Percentiles rank a stretch among this genome's conserved stretches.
Evolutionary conservation across 2,329 filamentous ascomycete species (phyloP).

Genomic region (Fusarium secorum): DNA sequence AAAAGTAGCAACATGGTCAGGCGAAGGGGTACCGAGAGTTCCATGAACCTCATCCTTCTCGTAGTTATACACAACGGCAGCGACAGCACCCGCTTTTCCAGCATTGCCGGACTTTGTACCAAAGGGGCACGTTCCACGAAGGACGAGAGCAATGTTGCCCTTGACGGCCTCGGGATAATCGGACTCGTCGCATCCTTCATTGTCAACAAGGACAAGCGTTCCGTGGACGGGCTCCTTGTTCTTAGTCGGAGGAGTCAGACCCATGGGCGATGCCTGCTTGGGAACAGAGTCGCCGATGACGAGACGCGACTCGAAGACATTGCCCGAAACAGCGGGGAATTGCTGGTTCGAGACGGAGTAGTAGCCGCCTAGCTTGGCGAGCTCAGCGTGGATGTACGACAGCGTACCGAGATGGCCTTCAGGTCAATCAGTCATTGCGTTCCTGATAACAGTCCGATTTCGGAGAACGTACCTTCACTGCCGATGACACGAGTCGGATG

Average conservation of each 20-base stretch:
- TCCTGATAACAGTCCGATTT: neutral
- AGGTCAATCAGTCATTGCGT: constrained; percentile 9
- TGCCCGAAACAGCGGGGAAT: constrained; percentile 69
- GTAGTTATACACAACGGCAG: constrained; percentile 79
- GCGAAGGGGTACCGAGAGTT: constrained; percentile 69
- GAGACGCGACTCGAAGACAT: constrained; percentile 65
- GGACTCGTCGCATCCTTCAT: constrained; percentile 67
- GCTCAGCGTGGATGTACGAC: constrained; percentile 65
- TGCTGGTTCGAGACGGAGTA: constrained; percentile 69
- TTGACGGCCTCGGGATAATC: constrained; percentile 68
- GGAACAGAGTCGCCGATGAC: constrained; percentile 62
- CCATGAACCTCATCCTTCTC: constrained; percentile 68
- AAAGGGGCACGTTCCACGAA: constrained; percentile 75
- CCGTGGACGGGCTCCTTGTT: constrained; percentile 66
- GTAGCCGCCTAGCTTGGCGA: constrained; percentile 65
- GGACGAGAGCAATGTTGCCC: constrained; percentile 74
- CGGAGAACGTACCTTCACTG: constrained; percentile 59
- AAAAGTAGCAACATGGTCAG: constrained; percentile 72
- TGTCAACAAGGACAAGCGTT: constrained; percentile 65
- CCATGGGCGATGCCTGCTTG: constrained; percentile 63
- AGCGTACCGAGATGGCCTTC: constrained; percentile 70
- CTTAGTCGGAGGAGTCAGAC: constrained; percentile 71
- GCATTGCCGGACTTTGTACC: constrained; percentile 74
- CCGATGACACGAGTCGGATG: constrained; percentile 77
- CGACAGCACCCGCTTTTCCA: constrained; percentile 72